Base-by-base conservation (phyloP, 202 grass and related monocot genomes). In the Dendrocalamus latiflorus region DNA sequence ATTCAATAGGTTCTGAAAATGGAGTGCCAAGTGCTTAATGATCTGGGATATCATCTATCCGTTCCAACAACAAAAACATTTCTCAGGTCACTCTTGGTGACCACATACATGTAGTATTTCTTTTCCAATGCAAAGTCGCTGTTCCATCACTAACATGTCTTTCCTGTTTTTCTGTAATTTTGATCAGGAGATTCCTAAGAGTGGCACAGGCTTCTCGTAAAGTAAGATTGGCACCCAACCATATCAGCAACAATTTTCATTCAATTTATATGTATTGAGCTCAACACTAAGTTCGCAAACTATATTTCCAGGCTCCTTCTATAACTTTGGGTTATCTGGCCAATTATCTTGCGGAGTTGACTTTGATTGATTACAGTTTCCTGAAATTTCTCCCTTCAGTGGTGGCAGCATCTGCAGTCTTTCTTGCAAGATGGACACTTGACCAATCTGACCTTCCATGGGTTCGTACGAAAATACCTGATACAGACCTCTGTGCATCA, bases 371-470 rank as follows among this genome's bases (percentile, higher is more conserved):
- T 8, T 95, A 95, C 42, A 74, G 6, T 76, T 93, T 95, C 83
- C 60, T 99, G 16, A 92, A 90, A 77, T 94, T 87, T 90, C 74
- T 95, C 22, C 93, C 96, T 81, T 99, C 96, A 72, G 70, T 85
- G 44, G 76, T 99, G 21, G 93, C 96, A 77, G 80, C 96, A 77
- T 91, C 96, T 77, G 88, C 89, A 43, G 69, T 98, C 72, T 95
- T 98, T 85, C 91, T 98, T 72, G 91, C 93, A 83, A 86, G 74
- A 65, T 95, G 96, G 93, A 99, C 89, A n/a, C 84, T 99, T 16
- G 82, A 99, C 67, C 93, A 95, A 57, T 92, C 88, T 47, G 79
- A 88, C 38, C 75, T 68, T 75, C 93, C 96, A 72, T 99, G 96
- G 96, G 96, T 95, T 65, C 20, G 91, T 89, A 60, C 11, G 5